A percentile compares a stretch with the other conserved stretches of the same genome.
These are phyloP conservation scores for Monascus ruber DNA, from an alignment of 2,329 filamentous ascomycete genomes.

Conservation along the genomic window DNA sequence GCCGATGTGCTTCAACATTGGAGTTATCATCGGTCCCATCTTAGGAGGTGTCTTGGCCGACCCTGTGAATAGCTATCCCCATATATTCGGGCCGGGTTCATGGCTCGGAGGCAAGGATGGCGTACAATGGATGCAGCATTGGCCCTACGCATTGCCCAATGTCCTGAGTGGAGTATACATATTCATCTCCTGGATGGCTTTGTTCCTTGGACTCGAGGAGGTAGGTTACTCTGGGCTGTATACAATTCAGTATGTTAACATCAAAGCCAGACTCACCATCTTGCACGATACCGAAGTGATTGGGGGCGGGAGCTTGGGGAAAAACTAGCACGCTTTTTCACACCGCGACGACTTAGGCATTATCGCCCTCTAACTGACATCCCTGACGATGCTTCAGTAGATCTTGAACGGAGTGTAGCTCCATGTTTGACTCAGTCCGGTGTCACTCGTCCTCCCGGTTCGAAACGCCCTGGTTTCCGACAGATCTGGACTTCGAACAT, in stretches of 20 bases:
- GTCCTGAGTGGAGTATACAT: slow-evolving; percentile 54
- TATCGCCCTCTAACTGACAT: slow-evolving; percentile 25
- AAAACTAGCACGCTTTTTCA: slow-evolving; percentile 17
- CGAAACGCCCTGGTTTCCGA: slow-evolving; percentile 33
- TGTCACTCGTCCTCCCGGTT: slow-evolving; percentile 12
- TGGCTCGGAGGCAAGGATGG: slow-evolving; percentile 45
- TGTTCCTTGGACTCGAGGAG: slow-evolving; percentile 58
- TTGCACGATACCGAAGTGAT: slow-evolving; percentile 27
- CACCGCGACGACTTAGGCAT: slow-evolving; percentile 13
- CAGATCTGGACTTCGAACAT: slow-evolving; percentile 45
- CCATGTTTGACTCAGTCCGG: slow-evolving; percentile 16
- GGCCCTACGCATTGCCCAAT: slow-evolving; percentile 60
- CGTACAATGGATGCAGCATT: slow-evolving; percentile 52
- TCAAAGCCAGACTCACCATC: slow-evolving; percentile 22
- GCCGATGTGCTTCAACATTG: slow-evolving; percentile 60
- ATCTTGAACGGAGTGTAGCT: slow-evolving; percentile 18
- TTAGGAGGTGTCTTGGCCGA: slow-evolving; percentile 58
- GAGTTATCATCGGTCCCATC: slow-evolving; percentile 48
- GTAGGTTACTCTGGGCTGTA: slow-evolving; percentile 18
- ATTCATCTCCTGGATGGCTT: slow-evolving; percentile 40
- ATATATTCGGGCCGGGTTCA: slow-evolving; percentile 50
- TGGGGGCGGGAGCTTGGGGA: slow-evolving; percentile 30
- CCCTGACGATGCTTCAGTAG: slow-evolving; percentile 19
- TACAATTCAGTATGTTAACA: background rate
- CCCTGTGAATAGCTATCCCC: slow-evolving; percentile 50